These are phyloP conservation scores for Chaetomiaceae sp. DNA, from an alignment of 2,329 filamentous ascomycete genomes.

Conservation along the genomic window DNA sequence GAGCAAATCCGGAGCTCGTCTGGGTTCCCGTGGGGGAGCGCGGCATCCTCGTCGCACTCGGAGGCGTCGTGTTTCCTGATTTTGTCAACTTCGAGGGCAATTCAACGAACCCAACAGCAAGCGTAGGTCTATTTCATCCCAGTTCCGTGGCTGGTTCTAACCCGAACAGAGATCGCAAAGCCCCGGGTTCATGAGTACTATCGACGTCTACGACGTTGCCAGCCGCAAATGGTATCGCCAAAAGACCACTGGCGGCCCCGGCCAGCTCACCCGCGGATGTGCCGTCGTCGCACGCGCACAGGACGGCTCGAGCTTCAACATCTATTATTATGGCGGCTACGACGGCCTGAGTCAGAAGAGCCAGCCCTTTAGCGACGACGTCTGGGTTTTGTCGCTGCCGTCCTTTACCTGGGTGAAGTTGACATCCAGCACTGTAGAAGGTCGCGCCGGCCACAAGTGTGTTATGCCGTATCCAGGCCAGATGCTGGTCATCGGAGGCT, in stretches of 20 bases:
- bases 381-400: slow-evolving; percentile 77
- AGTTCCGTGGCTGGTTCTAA: slow-evolving; percentile 22
- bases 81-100: slow-evolving; percentile 33
- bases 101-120: slow-evolving; percentile 36
- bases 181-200: slow-evolving; percentile 64
- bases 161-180: slow-evolving; percentile 54
- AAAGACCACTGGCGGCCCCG: slow-evolving; percentile 54
- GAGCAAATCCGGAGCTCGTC: slow-evolving; percentile 61
- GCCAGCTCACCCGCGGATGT: slow-evolving; percentile 61
- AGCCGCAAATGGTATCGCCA: slow-evolving; percentile 65
- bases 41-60: slow-evolving; percentile 72
- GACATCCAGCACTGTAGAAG: slow-evolving; percentile 42
- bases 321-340: slow-evolving; percentile 82
- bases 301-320: slow-evolving; percentile 71
- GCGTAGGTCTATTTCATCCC: slow-evolving; percentile 33
- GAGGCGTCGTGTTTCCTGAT: slow-evolving; percentile 63
- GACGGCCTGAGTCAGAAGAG: slow-evolving; percentile 44
- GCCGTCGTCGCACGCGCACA: slow-evolving; percentile 68
- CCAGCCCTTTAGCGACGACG: slow-evolving; percentile 54
- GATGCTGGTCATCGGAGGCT: slow-evolving; percentile 74
- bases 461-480: slow-evolving; percentile 72
- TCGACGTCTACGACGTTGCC: slow-evolving; percentile 75
- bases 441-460: slow-evolving; percentile 69
- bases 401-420: slow-evolving; percentile 72
- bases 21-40: slow-evolving; percentile 75